phyloP scores from a whole-genome alignment of 352 stramenopile species.

The Pythium rhizo-oryzae region DNA sequence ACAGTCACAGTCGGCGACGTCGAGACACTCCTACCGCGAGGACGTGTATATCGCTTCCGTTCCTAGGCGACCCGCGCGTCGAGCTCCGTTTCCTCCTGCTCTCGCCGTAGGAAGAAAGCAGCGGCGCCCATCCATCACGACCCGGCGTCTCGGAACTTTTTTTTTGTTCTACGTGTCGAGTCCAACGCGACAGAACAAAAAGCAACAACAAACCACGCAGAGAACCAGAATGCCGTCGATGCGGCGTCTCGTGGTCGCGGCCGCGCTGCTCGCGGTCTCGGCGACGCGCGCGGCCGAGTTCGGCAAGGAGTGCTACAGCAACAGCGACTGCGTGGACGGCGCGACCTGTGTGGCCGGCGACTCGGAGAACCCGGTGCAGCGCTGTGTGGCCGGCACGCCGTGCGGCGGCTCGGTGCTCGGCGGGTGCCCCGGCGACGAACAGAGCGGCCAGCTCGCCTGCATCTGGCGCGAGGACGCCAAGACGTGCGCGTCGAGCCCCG shows the following conservation, averaged over 20 bases:
- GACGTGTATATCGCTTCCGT: slow-evolving; percentile 10
- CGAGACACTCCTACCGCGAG: slow-evolving; percentile 6
- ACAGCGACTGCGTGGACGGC: slow-evolving; percentile 58
- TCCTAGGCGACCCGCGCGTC: not conserved
- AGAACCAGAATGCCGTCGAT: slow-evolving; percentile 28
- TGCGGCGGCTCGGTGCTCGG: slow-evolving; percentile 55
- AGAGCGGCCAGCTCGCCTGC: slow-evolving; percentile 69
- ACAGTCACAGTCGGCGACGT: slow-evolving; percentile 21
- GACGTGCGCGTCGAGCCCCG: slow-evolving; percentile 17
- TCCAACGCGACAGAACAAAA: slow-evolving; percentile 10
- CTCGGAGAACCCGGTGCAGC: slow-evolving; percentile 57
- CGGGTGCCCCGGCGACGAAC: slow-evolving; percentile 59
- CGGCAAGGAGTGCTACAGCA: slow-evolving; percentile 60
- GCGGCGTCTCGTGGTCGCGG: slow-evolving; percentile 10
- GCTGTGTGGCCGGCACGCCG: slow-evolving; percentile 58
- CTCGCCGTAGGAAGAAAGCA: not conserved
- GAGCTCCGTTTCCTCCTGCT: not conserved
- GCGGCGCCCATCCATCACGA: not conserved
- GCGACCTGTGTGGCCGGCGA: slow-evolving; percentile 80
- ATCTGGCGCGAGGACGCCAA: slow-evolving; percentile 46
- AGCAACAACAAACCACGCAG: too few relatives aligned
- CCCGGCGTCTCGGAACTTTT: too few relatives aligned
- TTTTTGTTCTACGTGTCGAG: slow-evolving; percentile 10
- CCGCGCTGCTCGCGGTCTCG: slow-evolving; percentile 7
- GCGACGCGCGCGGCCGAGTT: slow-evolving; percentile 27